phyloP scores from a whole-genome alignment of 1,139 yeast genomes.

The Candida gigantensis region DNA sequence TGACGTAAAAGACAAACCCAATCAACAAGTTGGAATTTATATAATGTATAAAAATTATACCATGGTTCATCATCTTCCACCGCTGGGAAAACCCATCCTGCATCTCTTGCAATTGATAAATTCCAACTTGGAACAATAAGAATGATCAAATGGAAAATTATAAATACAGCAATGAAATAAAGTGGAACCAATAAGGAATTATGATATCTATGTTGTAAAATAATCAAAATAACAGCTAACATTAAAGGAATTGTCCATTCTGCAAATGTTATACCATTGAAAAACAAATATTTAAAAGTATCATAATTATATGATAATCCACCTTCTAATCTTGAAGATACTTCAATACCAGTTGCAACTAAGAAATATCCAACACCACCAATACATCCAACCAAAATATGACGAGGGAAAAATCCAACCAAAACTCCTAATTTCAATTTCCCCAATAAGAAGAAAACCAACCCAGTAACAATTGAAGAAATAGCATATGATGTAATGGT shows the following conservation, averaged over 20 bases:
- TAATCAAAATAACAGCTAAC: conserved; percentile 59
- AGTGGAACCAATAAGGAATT: conserved; percentile 81
- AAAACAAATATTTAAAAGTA: conserved; percentile 52
- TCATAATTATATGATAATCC: conserved; percentile 63
- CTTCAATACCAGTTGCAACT: conserved; percentile 87
- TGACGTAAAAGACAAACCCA: conserved; percentile 71
- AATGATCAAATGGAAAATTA: conserved; percentile 67
- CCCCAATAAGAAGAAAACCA: conserved; percentile 76
- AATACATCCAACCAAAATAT: conserved; percentile 92
- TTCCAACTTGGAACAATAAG: conserved; percentile 65
- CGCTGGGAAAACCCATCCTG: conserved; percentile 83
- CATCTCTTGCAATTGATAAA: conserved; percentile 58
- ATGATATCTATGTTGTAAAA: conserved; percentile 64
- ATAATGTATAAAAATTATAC: conserved; percentile 80
- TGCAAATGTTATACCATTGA: conserved; percentile 41
- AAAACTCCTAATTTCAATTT: conserved; percentile 76
- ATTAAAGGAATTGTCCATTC: conserved; percentile 76
- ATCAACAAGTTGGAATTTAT: conserved; percentile 68
- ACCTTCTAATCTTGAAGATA: conserved; percentile 76
- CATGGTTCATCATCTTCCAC: conserved; percentile 76
- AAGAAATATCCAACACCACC: conserved; percentile 98
- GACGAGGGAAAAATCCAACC: conserved; percentile 95
- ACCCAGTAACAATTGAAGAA: conserved; percentile 83
- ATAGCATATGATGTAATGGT: conserved; percentile 83
- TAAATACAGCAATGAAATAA: conserved; percentile 73